Base-by-base conservation (phyloP, 2,329 filamentous ascomycete genomes). In the Tolypocladium pustulatum region DNA sequence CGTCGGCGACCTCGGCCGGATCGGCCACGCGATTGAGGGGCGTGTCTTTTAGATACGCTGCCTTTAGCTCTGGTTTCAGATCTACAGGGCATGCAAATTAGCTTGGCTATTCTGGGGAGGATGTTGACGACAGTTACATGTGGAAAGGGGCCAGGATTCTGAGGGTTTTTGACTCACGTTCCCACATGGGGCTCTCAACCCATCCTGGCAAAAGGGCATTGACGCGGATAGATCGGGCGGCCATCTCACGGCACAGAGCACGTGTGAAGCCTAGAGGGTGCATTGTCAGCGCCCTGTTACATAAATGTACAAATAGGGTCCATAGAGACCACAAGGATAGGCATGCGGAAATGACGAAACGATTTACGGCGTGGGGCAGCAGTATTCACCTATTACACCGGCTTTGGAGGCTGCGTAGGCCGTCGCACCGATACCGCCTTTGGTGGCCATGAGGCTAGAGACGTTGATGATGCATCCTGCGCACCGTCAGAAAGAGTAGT, bases 141-240 rank as follows among this genome's bases (percentile, higher is more conserved):
- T 15, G 52, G 12, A 27, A 56, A 27, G 43, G 58, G 25, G 46
- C 27, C 34, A 43, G 20, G 57, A 25, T 32, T 3, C 20, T 34
- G 43, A n/a, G 61, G 60, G 60, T 60, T 60, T 60, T 43, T 61
- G 57, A 72, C 75, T 73, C 73, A 92, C 89, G 77, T 69, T 81
- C 73, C 64, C 88, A 90, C 90, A 96, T 95, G 54, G 84, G 81
- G 53, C 90, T 93, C 59, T 88, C 78, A 64, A 95, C 86, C 76
- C 93, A 96, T 8, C 91, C 91, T 1, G 91, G 91, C 49, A 93
- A 76, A 63, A 96, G 83, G 34, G 87, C 87, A 73, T 96, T 96
- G 54, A 90, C 87, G 36, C 91, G 81, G 59, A 96, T 81, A 55
- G 81, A 81, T 54, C 78, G 76, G 61, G 76, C 73, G 56, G 81